A percentile compares a stretch with the other conserved stretches of the same genome.
Evolutionary conservation across 208 protist genomes (phyloP).

Genomic region (Wallacemonas sp.): DNA sequence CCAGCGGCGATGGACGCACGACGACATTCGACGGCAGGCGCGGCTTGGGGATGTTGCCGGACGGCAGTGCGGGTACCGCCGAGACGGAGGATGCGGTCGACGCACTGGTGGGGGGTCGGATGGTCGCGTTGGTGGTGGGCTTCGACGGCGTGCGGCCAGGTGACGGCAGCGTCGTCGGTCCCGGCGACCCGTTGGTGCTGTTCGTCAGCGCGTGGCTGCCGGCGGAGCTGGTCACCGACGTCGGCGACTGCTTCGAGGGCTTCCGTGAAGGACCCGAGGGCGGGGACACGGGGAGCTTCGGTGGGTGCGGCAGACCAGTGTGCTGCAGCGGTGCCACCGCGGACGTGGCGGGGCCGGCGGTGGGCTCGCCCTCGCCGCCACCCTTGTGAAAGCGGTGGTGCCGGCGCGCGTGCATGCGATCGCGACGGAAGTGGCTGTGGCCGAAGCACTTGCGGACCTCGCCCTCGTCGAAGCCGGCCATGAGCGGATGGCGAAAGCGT

Average conservation of each 20-base stretch:
- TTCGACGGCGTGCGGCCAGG: background rate
- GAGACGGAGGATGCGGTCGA: background rate
- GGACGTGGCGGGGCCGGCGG: too few species aligned
- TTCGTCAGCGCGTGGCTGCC: background rate
- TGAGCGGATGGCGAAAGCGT: background rate
- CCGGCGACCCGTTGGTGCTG: background rate
- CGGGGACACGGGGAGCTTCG: too few species aligned
- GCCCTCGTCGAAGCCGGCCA: background rate
- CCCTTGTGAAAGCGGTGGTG: too few species aligned
- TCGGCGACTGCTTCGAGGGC: too few species aligned
- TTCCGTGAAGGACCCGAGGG: too few species aligned
- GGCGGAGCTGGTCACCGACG: background rate
- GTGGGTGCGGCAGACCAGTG: too few species aligned
- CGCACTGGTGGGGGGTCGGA: too few species aligned
- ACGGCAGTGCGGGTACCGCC: background rate
- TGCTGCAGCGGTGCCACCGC: too few species aligned
- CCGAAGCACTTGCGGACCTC: background rate
- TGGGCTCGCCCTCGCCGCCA: too few species aligned
- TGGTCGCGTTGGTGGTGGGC: background rate
- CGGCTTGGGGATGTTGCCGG: background rate
- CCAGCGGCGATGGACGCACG: background rate
- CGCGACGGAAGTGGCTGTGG: background rate
- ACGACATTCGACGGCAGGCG: background rate
- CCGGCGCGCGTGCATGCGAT: too few species aligned
- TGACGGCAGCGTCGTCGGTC: background rate